Evolutionary conservation across 2,329 filamentous ascomycete species (phyloP), one percentile per base, ranked within the genome.

Genomic region (Pseudopyrenochaeta lycopersici): DNA sequence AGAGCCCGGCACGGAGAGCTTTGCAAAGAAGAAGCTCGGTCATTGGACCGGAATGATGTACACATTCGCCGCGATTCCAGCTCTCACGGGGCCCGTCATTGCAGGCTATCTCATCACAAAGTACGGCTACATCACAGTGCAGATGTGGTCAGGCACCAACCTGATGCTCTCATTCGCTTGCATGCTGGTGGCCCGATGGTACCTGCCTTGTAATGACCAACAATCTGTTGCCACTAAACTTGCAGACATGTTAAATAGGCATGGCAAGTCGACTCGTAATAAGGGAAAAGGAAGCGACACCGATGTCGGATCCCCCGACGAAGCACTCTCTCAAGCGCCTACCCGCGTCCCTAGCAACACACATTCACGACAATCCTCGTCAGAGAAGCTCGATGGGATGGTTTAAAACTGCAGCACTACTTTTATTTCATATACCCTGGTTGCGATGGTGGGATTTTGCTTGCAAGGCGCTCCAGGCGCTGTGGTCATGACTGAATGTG

Each of bases 1-100:
- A 7, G 56, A 60, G 5, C 57, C 63, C 3, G 74, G 70, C n/a
- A 66, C 62, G 7, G 56, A 47, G 12, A 47, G 63, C 18, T 50
- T 68, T 20, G 64, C 64, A 9, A 72, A 75, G 63, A 50, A 75
- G 45, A 78, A 77, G 49, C 76, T 83, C 7, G 81, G 81, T 12
- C 80, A 82, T 47, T 83, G 81, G 81, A 78, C 75, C 2, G 81
- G 81, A 36, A 82, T 82, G 80, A 81, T 82, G 80, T 83, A 82
- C 70, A 76, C 75, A 10, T 67, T 71, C 39, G 75, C 80, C 7
- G 79, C 79, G 1, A 62, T 78, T 1, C 78, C 77, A n/a, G 74
- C 79, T 1, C 72, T 83, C 9, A 70, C 74, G 4, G 81, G 81
- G 2, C 81, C 81, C 1, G 66, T 82, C 52, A 77, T 83, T 50